Base-by-base conservation (phyloP, 164 flowering plant genomes). In the Aristolochia contorta region DNA sequence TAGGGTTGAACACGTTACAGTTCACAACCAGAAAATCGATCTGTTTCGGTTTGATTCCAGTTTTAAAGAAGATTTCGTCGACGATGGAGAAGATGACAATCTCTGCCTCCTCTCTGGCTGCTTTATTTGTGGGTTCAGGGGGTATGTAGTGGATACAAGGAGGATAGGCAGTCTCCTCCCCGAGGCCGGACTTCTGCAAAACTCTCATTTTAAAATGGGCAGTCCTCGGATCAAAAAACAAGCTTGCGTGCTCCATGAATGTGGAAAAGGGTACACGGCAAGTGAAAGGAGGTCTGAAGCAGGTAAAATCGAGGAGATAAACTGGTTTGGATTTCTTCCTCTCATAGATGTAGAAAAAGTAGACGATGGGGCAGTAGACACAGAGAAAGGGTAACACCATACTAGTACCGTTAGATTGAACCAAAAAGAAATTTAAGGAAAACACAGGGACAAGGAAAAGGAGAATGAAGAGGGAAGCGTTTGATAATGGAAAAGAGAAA, bases 1-100 rank as follows among this genome's bases (percentile, higher is more conserved):
- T 80, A 1, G 96, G 96, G 52, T 78, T 81, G 57, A 88, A 88
- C 59, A 85, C 66, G 62, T 88, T 84, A 57, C 90, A 88, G 53
- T 89, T 89, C 15, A 89, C 92, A 0, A 89, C 53, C 19, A 49
- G 22, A 8, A 49, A 49, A 49, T 18, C 53, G 16, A 18, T 49
- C 53, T 49, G 14, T 19, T 10, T 49, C 53, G 19, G 12, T 49
- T 72, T 56, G 54, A 62, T 65, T 74, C 43, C 43, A 3, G 43
- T 37, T 37, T 37, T 37, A 37, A 10, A 4, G 12, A 37, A 37
- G 12, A 37, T 4, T 1, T 37, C 43, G 43, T 37, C 43, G 12
- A 37, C 10, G 12, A 37, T 10, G 43, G 43, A 37, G 43, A 37
- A 37, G 43, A 37, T 37, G 43, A 37, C 12, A 10, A 37, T 4